Conservation (phyloP, 2,329 filamentous ascomycete genomes). For the Moelleriella libera region DNA sequence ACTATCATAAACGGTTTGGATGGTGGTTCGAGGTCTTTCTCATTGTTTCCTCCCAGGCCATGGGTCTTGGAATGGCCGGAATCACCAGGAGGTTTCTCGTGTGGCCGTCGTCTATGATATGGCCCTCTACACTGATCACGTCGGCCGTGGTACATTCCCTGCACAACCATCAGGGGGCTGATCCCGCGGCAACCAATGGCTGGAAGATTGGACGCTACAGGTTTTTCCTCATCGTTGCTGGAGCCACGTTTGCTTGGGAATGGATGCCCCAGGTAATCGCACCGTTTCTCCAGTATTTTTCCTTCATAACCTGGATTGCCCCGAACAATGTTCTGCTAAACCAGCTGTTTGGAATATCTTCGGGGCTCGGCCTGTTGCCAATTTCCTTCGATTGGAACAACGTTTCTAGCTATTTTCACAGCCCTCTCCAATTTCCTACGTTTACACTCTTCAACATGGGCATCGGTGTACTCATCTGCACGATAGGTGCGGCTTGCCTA, state of each 20-base stretch:
- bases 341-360: slow-evolving; percentile 47
- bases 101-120: slow-evolving; percentile 47
- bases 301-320: slow-evolving; percentile 45
- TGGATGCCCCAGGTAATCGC: slow-evolving; percentile 43
- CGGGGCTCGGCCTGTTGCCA: slow-evolving; percentile 45
- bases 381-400: slow-evolving; percentile 49
- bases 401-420: slow-evolving; percentile 29
- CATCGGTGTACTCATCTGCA: slow-evolving; percentile 33
- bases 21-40: slow-evolving; percentile 44
- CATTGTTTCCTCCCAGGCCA: slow-evolving; percentile 43
- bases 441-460: slow-evolving; percentile 44
- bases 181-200: slow-evolving; percentile 10
- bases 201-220: slow-evolving; percentile 33
- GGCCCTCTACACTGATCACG: slow-evolving; percentile 45
- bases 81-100: slow-evolving; percentile 42
- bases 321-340: slow-evolving; percentile 47
- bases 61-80: slow-evolving; percentile 48
- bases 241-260: slow-evolving; percentile 37
- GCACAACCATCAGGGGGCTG: slow-evolving; percentile 34
- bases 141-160: slow-evolving; percentile 46
- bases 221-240: slow-evolving; percentile 37
- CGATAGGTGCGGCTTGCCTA: slow-evolving; percentile 34
- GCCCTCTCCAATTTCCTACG: slow-evolving; percentile 41
- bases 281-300: slow-evolving; percentile 41
- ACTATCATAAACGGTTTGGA: slow-evolving; percentile 33